Conservation (phyloP, 2,329 filamentous ascomycete species). For the Trichoderma sp. region DNA sequence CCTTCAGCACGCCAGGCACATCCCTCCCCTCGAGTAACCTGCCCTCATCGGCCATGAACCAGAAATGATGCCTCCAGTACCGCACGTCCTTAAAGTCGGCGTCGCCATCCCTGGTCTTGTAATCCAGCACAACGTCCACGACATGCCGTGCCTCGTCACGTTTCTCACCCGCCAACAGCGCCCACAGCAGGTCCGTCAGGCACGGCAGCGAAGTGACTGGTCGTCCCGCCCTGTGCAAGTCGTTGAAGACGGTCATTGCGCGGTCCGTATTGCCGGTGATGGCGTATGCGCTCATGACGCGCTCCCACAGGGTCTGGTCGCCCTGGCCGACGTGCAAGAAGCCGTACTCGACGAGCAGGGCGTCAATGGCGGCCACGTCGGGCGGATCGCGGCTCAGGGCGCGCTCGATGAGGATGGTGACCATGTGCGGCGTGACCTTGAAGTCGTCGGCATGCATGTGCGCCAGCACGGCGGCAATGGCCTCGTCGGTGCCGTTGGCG, state of each 20-base stretch:
- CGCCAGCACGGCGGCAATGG: constrained; percentile 58
- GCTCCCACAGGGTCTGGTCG: constrained; percentile 68
- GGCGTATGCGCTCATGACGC: constrained; percentile 66
- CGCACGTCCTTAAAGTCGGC: constrained; percentile 26
- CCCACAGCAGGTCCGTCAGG: constrained; percentile 42
- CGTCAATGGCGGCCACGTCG: constrained; percentile 57
- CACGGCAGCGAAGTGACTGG: constrained; percentile 42
- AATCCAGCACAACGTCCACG: constrained; percentile 31
- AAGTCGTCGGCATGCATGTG: constrained; percentile 57
- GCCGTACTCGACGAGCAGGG: constrained; percentile 56
- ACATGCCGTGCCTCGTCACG: constrained; percentile 32
- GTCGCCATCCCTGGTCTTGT: constrained; percentile 24
- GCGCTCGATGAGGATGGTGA: constrained; percentile 69
- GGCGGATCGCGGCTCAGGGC: constrained; percentile 59
- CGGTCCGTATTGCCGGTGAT: constrained; percentile 46
- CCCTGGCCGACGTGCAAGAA: constrained; percentile 34
- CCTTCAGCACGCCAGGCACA: constrained; percentile 24
- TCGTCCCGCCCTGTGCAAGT: constrained; percentile 39
- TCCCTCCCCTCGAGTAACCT: constrained; percentile 34
- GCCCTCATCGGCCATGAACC: constrained; percentile 43
- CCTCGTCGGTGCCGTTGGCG: constrained; percentile 40
- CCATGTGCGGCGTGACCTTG: constrained; percentile 61
- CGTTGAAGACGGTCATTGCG: constrained; percentile 49
- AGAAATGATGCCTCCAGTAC: constrained; percentile 50
- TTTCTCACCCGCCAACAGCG: constrained; percentile 28